A percentile compares a stretch with the other conserved stretches of the same genome.
These are phyloP conservation scores for Fusarium nodosum DNA, from an alignment of 2,329 filamentous ascomycete species.

Conservation along the genomic window DNA sequence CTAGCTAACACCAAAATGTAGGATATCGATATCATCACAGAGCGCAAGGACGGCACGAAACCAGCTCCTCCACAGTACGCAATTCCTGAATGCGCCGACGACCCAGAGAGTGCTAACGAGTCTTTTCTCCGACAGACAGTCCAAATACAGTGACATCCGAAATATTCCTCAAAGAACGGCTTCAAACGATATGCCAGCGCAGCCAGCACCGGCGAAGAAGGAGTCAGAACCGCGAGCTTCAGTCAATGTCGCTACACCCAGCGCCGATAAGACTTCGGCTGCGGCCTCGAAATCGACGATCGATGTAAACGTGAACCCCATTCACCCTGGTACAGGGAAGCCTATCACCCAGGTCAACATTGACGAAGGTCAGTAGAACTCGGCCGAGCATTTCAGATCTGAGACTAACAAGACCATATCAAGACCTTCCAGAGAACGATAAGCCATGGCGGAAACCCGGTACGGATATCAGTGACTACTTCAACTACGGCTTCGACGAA, in stretches of 20 bases:
- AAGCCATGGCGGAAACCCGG: constrained; percentile 97
- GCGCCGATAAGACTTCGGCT: constrained; percentile 68
- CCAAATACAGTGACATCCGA: constrained; percentile 74
- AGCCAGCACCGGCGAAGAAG: constrained; percentile 62
- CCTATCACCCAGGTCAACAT: constrained; percentile 83
- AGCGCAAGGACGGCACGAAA: constrained; percentile 74
- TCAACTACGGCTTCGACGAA: constrained; percentile 99
- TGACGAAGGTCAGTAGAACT: constrained; percentile 68
- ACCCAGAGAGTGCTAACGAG: constrained; percentile 16
- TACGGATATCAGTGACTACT: constrained; percentile 95
- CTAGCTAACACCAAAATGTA: constrained; percentile 49
- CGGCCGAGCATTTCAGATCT: not conserved
- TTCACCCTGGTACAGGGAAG: constrained; percentile 83
- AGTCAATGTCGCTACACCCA: constrained; percentile 56
- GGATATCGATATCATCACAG: constrained; percentile 78
- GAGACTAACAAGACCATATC: constrained; percentile 19
- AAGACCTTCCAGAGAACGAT: constrained; percentile 80
- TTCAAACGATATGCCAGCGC: constrained; percentile 64
- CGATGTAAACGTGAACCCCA: constrained; percentile 85
- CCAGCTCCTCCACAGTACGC: constrained; percentile 70
- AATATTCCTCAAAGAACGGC: constrained; percentile 73
- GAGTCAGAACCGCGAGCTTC: constrained; percentile 57
- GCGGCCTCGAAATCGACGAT: constrained; percentile 84
- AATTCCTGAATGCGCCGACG: constrained; percentile 6
- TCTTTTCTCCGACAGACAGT: constrained; percentile 59